Evolutionary conservation across 2,329 filamentous ascomycete genomes (phyloP).

Genomic region (Fusarium dimerum): DNA sequence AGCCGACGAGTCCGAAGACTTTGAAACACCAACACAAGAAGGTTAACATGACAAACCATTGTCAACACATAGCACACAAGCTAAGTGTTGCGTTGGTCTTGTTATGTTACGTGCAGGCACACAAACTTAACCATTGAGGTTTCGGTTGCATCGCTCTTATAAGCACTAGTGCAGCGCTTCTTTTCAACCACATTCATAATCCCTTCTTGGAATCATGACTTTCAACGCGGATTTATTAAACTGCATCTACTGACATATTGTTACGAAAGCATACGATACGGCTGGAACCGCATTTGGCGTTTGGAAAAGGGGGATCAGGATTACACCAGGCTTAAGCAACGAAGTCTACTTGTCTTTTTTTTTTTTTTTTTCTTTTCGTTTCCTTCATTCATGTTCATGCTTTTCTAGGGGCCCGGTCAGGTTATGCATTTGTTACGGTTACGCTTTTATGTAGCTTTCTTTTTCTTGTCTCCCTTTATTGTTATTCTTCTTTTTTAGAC

Average conservation of each 20-base stretch:
- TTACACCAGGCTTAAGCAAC: not conserved
- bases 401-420: not conserved
- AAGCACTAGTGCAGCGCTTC: too few relatives aligned
- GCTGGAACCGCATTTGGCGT: not conserved
- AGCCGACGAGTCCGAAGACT: not conserved
- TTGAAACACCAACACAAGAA: not conserved
- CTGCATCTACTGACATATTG: not conserved
- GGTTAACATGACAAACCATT: not conserved
- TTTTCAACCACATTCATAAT: not conserved
- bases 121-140: too few relatives aligned
- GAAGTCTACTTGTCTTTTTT: not conserved
- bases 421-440: not conserved
- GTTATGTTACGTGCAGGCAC: too few relatives aligned
- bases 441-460: not conserved
- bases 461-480: not conserved
- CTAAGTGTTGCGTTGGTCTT: not conserved
- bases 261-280: not conserved
- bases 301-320: not conserved
- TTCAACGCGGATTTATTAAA: not conserved
- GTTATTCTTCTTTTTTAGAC: conserved; percentile 4
- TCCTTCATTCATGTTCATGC: conserved; percentile 1
- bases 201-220: not conserved
- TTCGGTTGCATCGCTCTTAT: too few relatives aligned
- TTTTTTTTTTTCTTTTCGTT: not conserved
- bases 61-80: not conserved